Evolutionary conservation across 2,329 filamentous ascomycete species (phyloP).

Genomic region (Paramyrothecium sp.): DNA sequence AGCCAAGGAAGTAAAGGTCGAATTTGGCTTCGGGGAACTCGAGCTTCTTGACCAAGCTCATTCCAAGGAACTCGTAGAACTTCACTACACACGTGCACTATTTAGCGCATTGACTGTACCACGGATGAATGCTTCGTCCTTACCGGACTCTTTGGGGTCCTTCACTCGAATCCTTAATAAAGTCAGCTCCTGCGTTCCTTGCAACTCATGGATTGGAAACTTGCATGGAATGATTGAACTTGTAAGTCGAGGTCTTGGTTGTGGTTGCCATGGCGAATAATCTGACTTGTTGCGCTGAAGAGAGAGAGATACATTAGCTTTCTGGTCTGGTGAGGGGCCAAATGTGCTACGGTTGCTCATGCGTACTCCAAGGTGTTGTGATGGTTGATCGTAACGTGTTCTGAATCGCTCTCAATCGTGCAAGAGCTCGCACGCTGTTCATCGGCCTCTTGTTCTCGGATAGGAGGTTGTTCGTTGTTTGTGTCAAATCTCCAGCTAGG

Average conservation of each 20-base stretch:
- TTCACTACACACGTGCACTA: constrained; percentile 59
- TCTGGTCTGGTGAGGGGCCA: neutral
- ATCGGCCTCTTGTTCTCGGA: constrained; percentile 10
- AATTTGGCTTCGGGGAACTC: constrained; percentile 87
- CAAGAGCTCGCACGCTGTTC: constrained; percentile 20
- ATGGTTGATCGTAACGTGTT: constrained; percentile 11
- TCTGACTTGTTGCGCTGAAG: constrained; percentile 16
- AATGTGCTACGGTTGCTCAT: neutral
- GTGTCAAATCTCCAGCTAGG: neutral
- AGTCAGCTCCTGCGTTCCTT: constrained; percentile 7
- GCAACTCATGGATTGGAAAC: constrained; percentile 13
- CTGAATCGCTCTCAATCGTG: constrained; percentile 20
- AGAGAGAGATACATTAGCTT: neutral
- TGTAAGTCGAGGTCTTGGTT: constrained; percentile 76
- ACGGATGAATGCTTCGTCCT: constrained; percentile 14
- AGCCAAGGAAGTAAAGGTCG: constrained; percentile 92
- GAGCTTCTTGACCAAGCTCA: constrained; percentile 79
- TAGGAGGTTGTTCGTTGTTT: neutral
- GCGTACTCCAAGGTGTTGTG: neutral
- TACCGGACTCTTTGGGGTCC: constrained; percentile 79
- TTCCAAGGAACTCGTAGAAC: constrained; percentile 91
- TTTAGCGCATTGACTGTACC: constrained; percentile 14
- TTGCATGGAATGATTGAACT: constrained; percentile 86
- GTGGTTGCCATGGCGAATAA: constrained; percentile 61
- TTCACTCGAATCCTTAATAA: constrained; percentile 80